Base-by-base conservation (phyloP, 192 early-diverging fungal genomes). In the Gamsiella multidivaricata region DNA sequence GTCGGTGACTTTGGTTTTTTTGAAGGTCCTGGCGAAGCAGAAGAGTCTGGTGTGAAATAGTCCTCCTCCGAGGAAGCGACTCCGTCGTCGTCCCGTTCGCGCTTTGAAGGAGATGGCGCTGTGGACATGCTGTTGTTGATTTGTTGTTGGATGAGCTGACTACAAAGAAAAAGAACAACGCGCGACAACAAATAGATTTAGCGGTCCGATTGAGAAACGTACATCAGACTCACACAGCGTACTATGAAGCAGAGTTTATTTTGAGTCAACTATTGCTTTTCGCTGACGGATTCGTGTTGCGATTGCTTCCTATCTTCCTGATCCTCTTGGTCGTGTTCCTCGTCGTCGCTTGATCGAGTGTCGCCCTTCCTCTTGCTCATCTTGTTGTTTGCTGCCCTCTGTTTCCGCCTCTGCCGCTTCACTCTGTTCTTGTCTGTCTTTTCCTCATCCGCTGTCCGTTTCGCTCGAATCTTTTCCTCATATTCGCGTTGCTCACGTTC, bases 371-470 rank as follows among this genome's bases (percentile, higher is more conserved):
- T 70, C 43, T 67, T 80, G 50, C 69, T 83, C 14, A 67, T 53
- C 60, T 72, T 69, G 46, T 58, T 70, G 53, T 83, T 68, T 71
- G 52, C 53, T n/a, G 86, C 68, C 39, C 68, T 75, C 70, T 88
- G 84, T 65, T 91, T 94, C 29, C 91, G 83, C 68, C 91, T 92
- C 74, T 92, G 88, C 26, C 96, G 82, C 80, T 97, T 97, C 31
- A 91, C 88, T 28, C 96, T 83, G 54, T 90, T 93, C 81, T 95
- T 98, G 29, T 94, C 94, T 0, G 94, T 98, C 61, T 88, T 89
- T 65, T 92, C 92, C 17, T 94, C 94, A 57, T 94, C 94, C 37
- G 84, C 84, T 47, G 71, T 76, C 63, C 83, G 86, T 32, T 91
- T 85, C 32, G 61, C 69, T 20, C 60, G 82, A 17, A 90, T 79